Evolutionary conservation across 495 filamentous ascomycete genomes (phyloP).

Genomic region (Aspergillus campestris): DNA sequence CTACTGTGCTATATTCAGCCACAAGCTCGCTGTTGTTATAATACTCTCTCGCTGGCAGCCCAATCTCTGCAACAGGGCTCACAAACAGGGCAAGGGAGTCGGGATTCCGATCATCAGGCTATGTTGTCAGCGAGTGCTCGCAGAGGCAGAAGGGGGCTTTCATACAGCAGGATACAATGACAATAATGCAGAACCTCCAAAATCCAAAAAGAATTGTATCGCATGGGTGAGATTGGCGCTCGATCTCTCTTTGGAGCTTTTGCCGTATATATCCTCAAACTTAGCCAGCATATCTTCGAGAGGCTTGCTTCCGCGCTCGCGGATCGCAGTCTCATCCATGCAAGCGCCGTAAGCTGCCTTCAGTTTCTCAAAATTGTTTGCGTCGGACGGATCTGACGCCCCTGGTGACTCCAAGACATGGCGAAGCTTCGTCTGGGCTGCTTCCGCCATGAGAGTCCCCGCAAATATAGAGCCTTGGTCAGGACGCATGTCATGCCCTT

Average conservation of each 20-base stretch:
- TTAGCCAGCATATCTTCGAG: constrained; percentile 40
- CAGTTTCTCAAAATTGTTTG: constrained; percentile 58
- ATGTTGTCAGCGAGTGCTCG: background rate
- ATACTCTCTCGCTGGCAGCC: constrained; percentile 56
- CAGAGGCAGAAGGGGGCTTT: background rate
- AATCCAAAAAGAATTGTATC: constrained; percentile 44
- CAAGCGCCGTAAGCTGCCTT: constrained; percentile 57
- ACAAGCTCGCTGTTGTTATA: constrained; percentile 51
- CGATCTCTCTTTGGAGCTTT: constrained; percentile 26
- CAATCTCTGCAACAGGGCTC: constrained; percentile 43
- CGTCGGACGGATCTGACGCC: constrained; percentile 41
- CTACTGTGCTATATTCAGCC: constrained; percentile 40
- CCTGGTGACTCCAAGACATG: constrained; percentile 56
- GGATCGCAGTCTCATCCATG: constrained; percentile 48
- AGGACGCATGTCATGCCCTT: constrained; percentile 56
- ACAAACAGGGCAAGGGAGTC: constrained; percentile 52
- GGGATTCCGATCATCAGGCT: constrained; percentile 57
- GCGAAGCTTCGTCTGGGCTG: constrained; percentile 49
- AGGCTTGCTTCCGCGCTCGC: constrained; percentile 45
- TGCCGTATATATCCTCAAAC: constrained; percentile 46
- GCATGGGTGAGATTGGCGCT: constrained; percentile 41
- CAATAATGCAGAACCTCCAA: constrained; percentile 43
- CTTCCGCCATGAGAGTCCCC: constrained; percentile 51
- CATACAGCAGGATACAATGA: constrained; percentile 41
- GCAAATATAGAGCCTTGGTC: constrained; percentile 55